A percentile compares a stretch with the other conserved stretches of the same genome.
These are phyloP conservation scores for Parathielavia appendiculata DNA, from an alignment of 495 filamentous ascomycete species.

Conservation along the genomic window DNA sequence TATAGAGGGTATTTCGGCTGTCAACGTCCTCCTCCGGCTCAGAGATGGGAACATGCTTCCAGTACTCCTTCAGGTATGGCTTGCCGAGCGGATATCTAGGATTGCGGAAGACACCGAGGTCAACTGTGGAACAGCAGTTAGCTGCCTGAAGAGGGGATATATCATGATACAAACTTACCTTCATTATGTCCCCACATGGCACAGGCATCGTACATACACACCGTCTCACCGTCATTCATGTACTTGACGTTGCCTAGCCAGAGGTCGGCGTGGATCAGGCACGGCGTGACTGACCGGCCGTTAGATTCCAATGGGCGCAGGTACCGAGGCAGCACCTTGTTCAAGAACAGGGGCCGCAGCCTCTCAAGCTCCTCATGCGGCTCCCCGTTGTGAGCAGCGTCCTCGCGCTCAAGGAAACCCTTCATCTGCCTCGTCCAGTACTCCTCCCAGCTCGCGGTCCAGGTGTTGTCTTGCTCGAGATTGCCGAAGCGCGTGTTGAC, in stretches of 20 bases:
- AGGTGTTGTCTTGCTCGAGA: conserved; percentile 37
- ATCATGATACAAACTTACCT: conserved; percentile 9
- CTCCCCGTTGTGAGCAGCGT: conserved; percentile 14
- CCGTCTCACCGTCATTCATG: conserved; percentile 27
- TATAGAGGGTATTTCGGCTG: conserved; percentile 29
- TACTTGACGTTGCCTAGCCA: conserved; percentile 45
- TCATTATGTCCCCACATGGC: conserved; percentile 49
- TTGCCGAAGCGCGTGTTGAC: conserved; percentile 43
- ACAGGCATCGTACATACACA: conserved; percentile 44
- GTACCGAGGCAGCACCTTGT: conserved; percentile 36
- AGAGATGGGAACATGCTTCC: conserved; percentile 21
- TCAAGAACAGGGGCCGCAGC: conserved; percentile 23
- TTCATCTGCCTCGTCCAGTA: conserved; percentile 35
- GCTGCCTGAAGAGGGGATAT: not conserved
- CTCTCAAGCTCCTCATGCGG: conserved; percentile 16
- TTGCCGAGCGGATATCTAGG: conserved; percentile 24
- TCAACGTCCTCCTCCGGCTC: conserved; percentile 33
- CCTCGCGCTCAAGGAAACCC: conserved; percentile 19
- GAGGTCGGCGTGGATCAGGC: conserved; percentile 43
- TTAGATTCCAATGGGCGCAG: conserved; percentile 38
- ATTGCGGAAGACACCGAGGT: conserved; percentile 33
- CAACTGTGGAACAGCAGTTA: conserved; percentile 26
- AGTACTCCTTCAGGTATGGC: conserved; percentile 25
- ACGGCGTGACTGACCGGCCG: conserved; percentile 39
- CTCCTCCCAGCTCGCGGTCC: conserved; percentile 43